A percentile compares a stretch with the other conserved stretches of the same genome.
Evolutionary conservation across 1,284 basidiomycete genomes (phyloP).

Genomic region (Cryptococcus deneoformans): DNA sequence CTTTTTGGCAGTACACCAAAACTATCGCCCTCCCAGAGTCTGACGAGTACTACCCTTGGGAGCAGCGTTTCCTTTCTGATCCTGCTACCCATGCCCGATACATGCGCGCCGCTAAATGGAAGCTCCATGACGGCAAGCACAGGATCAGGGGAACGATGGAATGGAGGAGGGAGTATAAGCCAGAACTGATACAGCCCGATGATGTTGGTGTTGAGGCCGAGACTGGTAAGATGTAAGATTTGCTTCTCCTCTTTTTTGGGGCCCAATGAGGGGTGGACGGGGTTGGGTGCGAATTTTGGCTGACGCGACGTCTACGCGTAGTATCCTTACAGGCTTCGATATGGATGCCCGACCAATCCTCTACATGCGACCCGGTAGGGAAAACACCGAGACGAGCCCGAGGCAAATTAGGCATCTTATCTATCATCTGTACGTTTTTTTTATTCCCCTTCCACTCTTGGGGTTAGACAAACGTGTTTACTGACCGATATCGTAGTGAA

Average conservation of each 20-base stretch:
- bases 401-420: slow-evolving; percentile 77
- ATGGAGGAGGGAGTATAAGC: slow-evolving; percentile 76
- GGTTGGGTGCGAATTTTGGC: too few relatives aligned
- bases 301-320: slow-evolving; percentile 34
- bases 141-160: slow-evolving; percentile 72
- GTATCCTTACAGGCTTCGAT: slow-evolving; percentile 78
- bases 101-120: slow-evolving; percentile 81
- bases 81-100: slow-evolving; percentile 74
- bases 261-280: neutral
- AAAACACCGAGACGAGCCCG: slow-evolving; percentile 72
- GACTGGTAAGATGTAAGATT: slow-evolving; percentile 75
- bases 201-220: slow-evolving; percentile 70
- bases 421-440: slow-evolving; percentile 66
- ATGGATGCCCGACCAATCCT: slow-evolving; percentile 74
- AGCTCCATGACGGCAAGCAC: slow-evolving; percentile 68
- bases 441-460: neutral
- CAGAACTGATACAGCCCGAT: slow-evolving; percentile 73
- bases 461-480: too few relatives aligned
- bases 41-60: slow-evolving; percentile 71
- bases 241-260: neutral
- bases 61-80: slow-evolving; percentile 67
- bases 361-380: slow-evolving; percentile 77
- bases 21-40: slow-evolving; percentile 60
- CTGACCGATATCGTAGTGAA: slow-evolving; percentile 56
- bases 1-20: slow-evolving; percentile 59